Conservation (phyloP, 345 rosid species). For the Lenwebbia sp. region DNA sequence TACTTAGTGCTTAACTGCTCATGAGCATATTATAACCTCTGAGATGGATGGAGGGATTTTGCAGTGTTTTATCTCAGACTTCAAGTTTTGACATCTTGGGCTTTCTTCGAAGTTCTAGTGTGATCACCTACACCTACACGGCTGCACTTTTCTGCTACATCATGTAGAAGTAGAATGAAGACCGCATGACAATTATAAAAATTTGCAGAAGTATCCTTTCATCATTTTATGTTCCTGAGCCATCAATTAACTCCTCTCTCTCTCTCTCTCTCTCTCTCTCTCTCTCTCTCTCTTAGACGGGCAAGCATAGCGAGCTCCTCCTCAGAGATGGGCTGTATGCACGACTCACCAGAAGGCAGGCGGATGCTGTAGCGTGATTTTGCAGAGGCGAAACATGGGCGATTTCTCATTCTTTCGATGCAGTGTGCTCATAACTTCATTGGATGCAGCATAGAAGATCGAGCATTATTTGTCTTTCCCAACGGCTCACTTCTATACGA, state of each 20-base stretch:
- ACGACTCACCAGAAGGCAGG: slow-evolving; percentile 72
- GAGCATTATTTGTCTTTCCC: neutral
- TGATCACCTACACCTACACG: neutral
- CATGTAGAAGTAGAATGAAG: neutral
- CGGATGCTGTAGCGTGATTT: slow-evolving; percentile 70
- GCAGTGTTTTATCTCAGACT: neutral
- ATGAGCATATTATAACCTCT: neutral
- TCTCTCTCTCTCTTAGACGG: slow-evolving; percentile 30
- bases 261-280: slow-evolving; percentile 1
- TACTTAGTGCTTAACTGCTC: neutral
- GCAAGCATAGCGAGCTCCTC: slow-evolving; percentile 74
- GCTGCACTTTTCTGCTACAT: neutral
- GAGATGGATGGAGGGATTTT: neutral
- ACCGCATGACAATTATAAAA: neutral
- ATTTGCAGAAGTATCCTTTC: neutral
- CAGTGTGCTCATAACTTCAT: neutral
- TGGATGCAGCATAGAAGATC: neutral
- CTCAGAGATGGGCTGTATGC: slow-evolving; percentile 70
- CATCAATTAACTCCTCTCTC: neutral
- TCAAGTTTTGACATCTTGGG: neutral
- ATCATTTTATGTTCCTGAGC: neutral
- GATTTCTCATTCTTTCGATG: neutral
- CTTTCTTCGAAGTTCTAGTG: neutral
- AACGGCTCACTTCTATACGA: neutral
- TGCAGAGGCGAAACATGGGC: neutral